phyloP scores from a whole-genome alignment of 2,329 filamentous ascomycete species.

The Aschersonia sp. region DNA sequence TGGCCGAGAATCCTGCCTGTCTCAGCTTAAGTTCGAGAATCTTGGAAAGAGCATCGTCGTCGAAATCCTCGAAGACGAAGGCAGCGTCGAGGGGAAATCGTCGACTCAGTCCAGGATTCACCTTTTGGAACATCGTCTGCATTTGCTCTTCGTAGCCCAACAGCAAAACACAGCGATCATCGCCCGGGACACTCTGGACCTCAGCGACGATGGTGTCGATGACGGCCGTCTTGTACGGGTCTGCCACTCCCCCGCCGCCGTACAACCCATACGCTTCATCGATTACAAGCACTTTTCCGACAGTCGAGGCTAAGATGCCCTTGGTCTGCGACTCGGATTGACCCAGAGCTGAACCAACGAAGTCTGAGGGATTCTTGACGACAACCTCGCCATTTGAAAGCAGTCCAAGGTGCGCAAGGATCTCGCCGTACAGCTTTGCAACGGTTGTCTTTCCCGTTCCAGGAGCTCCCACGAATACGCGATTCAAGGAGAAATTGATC shows the following conservation, averaged over 20 bases:
- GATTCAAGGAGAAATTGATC: constrained; percentile 49
- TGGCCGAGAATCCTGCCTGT: constrained; percentile 35
- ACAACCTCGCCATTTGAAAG: constrained; percentile 59
- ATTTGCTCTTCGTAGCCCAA: constrained; percentile 59
- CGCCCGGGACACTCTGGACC: constrained; percentile 53
- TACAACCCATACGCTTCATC: constrained; percentile 65
- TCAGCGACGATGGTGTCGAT: constrained; percentile 64
- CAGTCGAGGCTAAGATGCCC: constrained; percentile 48
- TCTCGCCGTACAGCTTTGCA: constrained; percentile 55
- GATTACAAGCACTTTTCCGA: constrained; percentile 66
- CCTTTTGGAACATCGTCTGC: constrained; percentile 58
- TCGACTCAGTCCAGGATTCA: constrained; percentile 54
- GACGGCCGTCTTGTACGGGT: constrained; percentile 45
- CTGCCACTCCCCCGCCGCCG: constrained; percentile 15
- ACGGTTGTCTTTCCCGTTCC: constrained; percentile 69
- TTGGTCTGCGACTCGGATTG: constrained; percentile 60
- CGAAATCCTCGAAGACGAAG: constrained; percentile 58
- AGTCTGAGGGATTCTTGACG: constrained; percentile 60
- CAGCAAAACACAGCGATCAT: constrained; percentile 59
- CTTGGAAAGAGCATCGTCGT: constrained; percentile 35
- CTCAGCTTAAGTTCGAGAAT: constrained; percentile 53
- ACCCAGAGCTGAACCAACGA: constrained; percentile 49
- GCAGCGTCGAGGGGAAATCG: constrained; percentile 50
- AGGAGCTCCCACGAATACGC: constrained; percentile 55
- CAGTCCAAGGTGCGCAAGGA: constrained; percentile 53